Evolutionary conservation across 2,329 filamentous ascomycete genomes (phyloP).

Genomic region (Rhynchosporium graminicola): DNA sequence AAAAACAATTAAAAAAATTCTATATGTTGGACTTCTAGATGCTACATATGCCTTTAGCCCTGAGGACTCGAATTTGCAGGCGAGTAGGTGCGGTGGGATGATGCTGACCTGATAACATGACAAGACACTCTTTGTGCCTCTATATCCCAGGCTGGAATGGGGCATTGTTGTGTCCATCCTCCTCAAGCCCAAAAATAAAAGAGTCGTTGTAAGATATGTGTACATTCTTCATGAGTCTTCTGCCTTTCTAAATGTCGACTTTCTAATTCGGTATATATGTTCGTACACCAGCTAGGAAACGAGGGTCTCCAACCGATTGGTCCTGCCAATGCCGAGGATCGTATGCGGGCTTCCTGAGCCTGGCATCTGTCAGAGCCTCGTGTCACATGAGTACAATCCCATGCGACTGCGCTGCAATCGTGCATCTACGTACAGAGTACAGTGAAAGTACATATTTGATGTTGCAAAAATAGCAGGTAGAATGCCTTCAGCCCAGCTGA

Average conservation of each 20-base stretch:
- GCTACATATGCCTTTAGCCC: neutral
- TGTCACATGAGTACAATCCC: slow-evolving; percentile 14
- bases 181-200: neutral
- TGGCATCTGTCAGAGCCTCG: neutral
- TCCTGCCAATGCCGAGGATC: slow-evolving; percentile 17
- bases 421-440: slow-evolving; percentile 14
- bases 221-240: neutral
- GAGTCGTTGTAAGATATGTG: neutral
- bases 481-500: slow-evolving; percentile 6
- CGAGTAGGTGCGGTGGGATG: slow-evolving; percentile 6
- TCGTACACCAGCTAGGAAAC: slow-evolving; percentile 19
- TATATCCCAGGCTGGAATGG: neutral
- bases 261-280: slow-evolving; percentile 10
- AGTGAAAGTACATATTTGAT: slow-evolving; percentile 3
- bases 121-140: slow-evolving; percentile 1
- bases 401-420: slow-evolving; percentile 1
- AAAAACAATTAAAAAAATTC: too few species aligned
- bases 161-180: neutral
- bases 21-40: too few species aligned
- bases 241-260: neutral
- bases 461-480: slow-evolving; percentile 1
- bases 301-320: slow-evolving; percentile 13
- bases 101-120: slow-evolving; percentile 5
- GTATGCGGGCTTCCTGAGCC: slow-evolving; percentile 21
- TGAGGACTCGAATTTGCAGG: neutral